Percentiles rank a stretch among this genome's conserved stretches.
These are phyloP conservation scores for Globisporangium barbulae DNA, from an alignment of 352 stramenopile species.

Conservation along the genomic window DNA sequence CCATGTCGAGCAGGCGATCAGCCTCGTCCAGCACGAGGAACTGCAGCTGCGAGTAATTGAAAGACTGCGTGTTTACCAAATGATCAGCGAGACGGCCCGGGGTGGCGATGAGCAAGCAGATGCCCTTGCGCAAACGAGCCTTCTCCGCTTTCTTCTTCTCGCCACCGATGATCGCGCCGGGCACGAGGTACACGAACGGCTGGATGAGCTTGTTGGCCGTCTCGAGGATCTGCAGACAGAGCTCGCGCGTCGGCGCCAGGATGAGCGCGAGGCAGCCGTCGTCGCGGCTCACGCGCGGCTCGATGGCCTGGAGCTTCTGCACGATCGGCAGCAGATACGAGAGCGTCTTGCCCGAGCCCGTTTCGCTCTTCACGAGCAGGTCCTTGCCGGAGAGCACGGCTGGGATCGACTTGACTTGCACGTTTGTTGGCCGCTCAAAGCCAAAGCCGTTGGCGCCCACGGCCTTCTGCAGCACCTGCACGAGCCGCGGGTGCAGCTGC, in stretches of 20 bases:
- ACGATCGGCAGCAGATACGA: slow-evolving; percentile 96
- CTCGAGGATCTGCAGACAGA: slow-evolving; percentile 95
- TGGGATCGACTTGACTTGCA: slow-evolving; percentile 83
- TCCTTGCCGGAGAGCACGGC: slow-evolving; percentile 71
- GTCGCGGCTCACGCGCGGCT: slow-evolving; percentile 68
- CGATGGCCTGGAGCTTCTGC: slow-evolving; percentile 75
- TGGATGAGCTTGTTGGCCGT: slow-evolving; percentile 93
- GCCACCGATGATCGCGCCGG: slow-evolving; percentile 91
- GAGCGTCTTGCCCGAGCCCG: slow-evolving; percentile 95
- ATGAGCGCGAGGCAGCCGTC: slow-evolving; percentile 91
- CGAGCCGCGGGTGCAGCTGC: slow-evolving; percentile 59
- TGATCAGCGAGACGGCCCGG: slow-evolving; percentile 96
- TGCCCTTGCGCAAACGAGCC: slow-evolving; percentile 84
- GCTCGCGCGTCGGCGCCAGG: slow-evolving; percentile 93
- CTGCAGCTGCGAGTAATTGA: slow-evolving; percentile 88
- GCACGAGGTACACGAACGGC: slow-evolving; percentile 89
- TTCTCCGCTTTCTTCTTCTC: slow-evolving; percentile 92
- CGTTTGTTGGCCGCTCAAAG: slow-evolving; percentile 69
- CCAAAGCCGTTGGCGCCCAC: slow-evolving; percentile 57
- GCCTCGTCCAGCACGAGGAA: slow-evolving; percentile 98
- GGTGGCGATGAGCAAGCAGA: slow-evolving; percentile 97
- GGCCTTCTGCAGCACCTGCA: slow-evolving; percentile 65
- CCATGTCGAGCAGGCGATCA: slow-evolving; percentile 99
- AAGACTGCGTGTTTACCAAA: slow-evolving; percentile 93
- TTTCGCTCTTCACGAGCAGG: slow-evolving; percentile 95